Conservation (phyloP, 192 early-diverging fungal species). For the Backusella tuberculispora region DNA sequence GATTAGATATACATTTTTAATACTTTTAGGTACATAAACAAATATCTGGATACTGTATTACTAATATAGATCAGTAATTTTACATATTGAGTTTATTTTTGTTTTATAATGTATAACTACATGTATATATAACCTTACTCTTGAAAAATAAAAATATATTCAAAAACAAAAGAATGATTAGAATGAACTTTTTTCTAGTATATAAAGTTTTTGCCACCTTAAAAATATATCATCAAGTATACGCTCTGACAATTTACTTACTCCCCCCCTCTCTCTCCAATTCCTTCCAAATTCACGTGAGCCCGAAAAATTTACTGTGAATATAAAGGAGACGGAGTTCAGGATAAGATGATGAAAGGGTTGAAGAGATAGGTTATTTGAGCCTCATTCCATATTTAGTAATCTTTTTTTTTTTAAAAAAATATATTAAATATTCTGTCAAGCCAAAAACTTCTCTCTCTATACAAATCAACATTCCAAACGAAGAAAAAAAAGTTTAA, state of each 20-base stretch:
- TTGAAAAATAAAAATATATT: too few species aligned
- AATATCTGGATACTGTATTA: neutral
- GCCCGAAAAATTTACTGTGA: neutral
- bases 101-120: too few species aligned
- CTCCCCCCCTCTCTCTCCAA: too few species aligned
- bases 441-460: neutral
- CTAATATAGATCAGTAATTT: too few species aligned
- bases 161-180: too few species aligned
- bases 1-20: neutral
- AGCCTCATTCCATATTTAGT: neutral
- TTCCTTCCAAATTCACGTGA: neutral
- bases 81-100: too few species aligned
- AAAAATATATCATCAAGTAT: too few species aligned
- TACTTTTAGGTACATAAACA: too few species aligned
- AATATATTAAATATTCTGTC: neutral
- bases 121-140: too few species aligned
- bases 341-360: neutral
- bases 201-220: too few species aligned
- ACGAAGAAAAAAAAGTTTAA: neutral
- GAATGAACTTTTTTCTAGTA: too few species aligned
- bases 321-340: neutral
- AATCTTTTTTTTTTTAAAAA: neutral
- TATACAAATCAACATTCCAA: neutral
- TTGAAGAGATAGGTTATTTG: neutral
- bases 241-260: too few species aligned